These are phyloP conservation scores for Suhomyces sp. DNA, from an alignment of 805 yeast species.

Conservation along the genomic window DNA sequence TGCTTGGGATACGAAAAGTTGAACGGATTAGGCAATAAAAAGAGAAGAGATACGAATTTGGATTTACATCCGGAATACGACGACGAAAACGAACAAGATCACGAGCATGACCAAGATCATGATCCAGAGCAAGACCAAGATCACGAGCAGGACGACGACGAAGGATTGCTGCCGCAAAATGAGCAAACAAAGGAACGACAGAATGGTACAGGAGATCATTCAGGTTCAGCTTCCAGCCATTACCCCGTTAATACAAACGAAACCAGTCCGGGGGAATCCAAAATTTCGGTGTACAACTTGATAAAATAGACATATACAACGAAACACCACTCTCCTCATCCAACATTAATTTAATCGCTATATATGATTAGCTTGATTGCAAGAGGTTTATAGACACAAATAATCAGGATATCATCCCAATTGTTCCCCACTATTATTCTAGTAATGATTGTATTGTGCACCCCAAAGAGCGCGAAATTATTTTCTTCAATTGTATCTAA, in stretches of 20 bases:
- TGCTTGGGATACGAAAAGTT: slow-evolving; percentile 62
- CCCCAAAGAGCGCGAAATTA: not conserved
- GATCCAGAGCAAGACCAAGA: slow-evolving; percentile 1
- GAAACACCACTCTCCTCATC: not conserved
- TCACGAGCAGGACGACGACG: not conserved
- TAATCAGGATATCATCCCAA: not conserved
- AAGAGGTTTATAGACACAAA: not conserved
- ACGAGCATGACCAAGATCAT: not conserved
- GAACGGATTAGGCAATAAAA: slow-evolving; percentile 3
- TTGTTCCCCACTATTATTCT: not conserved
- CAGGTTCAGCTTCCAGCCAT: not conserved
- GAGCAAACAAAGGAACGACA: not conserved
- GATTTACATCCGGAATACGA: slow-evolving; percentile 3
- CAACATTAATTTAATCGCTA: not conserved
- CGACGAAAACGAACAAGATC: slow-evolving; percentile 1
- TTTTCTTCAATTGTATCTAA: not conserved
- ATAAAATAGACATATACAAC: not conserved
- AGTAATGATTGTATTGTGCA: not conserved
- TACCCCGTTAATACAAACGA: not conserved
- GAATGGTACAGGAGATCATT: slow-evolving; percentile 5
- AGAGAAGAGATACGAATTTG: slow-evolving; percentile 4
- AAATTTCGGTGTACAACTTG: slow-evolving; percentile 6
- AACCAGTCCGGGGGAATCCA: slow-evolving; percentile 2
- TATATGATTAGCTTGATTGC: not conserved
- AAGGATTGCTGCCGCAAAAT: not conserved